Evolutionary conservation across 2,329 filamentous ascomycete species (phyloP), one percentile per base, ranked within the genome.

Genomic region (Pseudopyricularia javanii): DNA sequence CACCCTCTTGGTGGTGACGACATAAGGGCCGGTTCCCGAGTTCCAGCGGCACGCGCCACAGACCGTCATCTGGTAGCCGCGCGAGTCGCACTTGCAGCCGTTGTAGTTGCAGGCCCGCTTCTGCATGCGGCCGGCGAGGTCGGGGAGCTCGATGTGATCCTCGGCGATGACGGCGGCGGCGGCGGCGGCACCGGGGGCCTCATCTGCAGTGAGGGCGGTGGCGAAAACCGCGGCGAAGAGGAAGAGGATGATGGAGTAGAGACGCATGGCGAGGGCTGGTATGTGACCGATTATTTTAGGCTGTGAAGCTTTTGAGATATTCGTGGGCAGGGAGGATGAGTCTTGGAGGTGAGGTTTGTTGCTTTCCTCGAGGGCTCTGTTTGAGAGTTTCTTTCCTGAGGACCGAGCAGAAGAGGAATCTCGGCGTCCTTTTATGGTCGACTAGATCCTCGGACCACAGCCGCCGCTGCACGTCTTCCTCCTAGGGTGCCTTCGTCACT

Each of bases 1-100:
- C 30, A 56, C 53, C 20, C 60, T 47, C 56, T 62, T 60, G 17
- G 40, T 53, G 35, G 57, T 59, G 45, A 60, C 54, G 30, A 58
- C 53, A 33, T 54, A 58, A 8, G 26, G 22, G n/a, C 28, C 35
- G 28, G 49, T 49, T 43, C 54, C 53, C 51, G 55, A 40, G 50
- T 40, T 43, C 58, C 59, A 60, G 17, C 53, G 53, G 54, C 60
- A 62, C 57, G 57, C 58, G 54, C 60, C 59, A 52, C 60, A 62
- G 52, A 55, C 56, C 9, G 56, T 58, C 43, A 59, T 51, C 57
- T 61, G 60, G 48, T 56, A 55, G 7, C 56, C 54, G 40, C 57
- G 56, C 54, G 55, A 59, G 54, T 58, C 56, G 53, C 59, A 62
- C 50, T 56, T 57, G 59, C 60, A 61, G 8, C 59, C 57, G 43